A percentile compares a stretch with the other conserved stretches of the same genome.
Evolutionary conservation across 768 basidiomycete genomes (phyloP).

Genomic region (Amanita jacksonii): DNA sequence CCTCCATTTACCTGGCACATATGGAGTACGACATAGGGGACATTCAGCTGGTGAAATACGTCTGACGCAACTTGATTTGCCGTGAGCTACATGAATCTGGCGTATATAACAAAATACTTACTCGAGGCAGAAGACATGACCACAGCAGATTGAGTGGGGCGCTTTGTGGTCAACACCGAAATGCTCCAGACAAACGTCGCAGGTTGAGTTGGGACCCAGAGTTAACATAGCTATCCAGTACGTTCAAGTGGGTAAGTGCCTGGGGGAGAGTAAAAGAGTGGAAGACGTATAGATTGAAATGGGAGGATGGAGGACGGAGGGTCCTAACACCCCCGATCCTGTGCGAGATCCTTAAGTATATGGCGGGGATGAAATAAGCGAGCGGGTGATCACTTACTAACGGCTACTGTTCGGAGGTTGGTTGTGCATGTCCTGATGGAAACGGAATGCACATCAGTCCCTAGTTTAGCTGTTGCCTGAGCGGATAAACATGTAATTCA

Average conservation of each 20-base stretch:
- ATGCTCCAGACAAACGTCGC: slow-evolving; percentile 68
- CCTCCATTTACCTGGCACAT: slow-evolving; percentile 35
- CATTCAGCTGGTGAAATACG: slow-evolving; percentile 40
- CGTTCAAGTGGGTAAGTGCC: slow-evolving; percentile 23
- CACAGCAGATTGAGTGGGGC: slow-evolving; percentile 60
- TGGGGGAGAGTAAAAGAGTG: slow-evolving; percentile 12
- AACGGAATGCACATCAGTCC: no score
- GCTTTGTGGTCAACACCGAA: slow-evolving; percentile 43
- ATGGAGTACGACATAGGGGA: slow-evolving; percentile 54
- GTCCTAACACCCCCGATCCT: slow-evolving; percentile 24
- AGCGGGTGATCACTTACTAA: slow-evolving; percentile 20
- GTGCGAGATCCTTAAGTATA: slow-evolving; percentile 26
- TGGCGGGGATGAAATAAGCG: slow-evolving; percentile 34
- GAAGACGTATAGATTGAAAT: slow-evolving; percentile 11
- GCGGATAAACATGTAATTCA: no score
- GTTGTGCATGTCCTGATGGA: slow-evolving; percentile 14
- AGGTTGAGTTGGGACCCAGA: slow-evolving; percentile 52
- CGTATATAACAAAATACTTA: slow-evolving; percentile 16
- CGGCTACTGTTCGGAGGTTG: slow-evolving; percentile 16
- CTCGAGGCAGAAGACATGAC: slow-evolving; percentile 59
- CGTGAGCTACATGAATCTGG: no score
- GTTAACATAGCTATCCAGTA: slow-evolving; percentile 55
- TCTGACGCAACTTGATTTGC: slow-evolving; percentile 41
- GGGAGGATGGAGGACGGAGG: slow-evolving; percentile 21
- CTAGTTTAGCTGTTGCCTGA: no score